Conservation (phyloP, 345 rosid species). For the Alliaria petiolata region DNA sequence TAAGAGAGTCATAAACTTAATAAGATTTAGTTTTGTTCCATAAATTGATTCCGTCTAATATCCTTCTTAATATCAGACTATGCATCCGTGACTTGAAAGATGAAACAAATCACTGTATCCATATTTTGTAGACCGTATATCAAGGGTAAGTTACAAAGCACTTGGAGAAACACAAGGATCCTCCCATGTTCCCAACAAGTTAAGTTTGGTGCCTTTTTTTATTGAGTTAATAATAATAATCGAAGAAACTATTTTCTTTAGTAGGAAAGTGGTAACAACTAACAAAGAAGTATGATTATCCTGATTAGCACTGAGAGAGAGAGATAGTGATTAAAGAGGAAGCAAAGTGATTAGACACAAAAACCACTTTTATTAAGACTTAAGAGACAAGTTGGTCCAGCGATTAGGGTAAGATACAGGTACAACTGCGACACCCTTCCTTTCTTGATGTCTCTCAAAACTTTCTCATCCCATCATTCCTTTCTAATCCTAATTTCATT, state of each 20-base stretch:
- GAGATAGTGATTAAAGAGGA: constrained; percentile 24
- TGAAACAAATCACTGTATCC: background rate
- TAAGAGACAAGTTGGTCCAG: constrained; percentile 26
- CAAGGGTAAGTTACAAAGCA: background rate
- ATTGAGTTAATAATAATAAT: background rate
- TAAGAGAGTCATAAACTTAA: too few relatives aligned
- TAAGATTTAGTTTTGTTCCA: too few relatives aligned
- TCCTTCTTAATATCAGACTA: background rate
- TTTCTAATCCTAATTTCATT: background rate
- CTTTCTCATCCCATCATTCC: background rate
- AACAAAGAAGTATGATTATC: background rate
- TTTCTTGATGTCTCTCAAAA: constrained; percentile 25
- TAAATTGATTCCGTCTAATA: too few relatives aligned
- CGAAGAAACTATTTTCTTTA: background rate
- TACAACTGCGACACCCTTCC: constrained; percentile 24
- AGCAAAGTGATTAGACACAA: constrained; percentile 32
- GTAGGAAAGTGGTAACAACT: background rate
- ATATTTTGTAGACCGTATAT: background rate
- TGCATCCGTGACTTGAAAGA: background rate
- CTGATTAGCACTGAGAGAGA: constrained; percentile 12
- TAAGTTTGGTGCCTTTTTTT: background rate
- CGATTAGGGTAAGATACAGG: constrained; percentile 7
- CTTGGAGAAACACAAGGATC: background rate
- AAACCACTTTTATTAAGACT: constrained; percentile 19
- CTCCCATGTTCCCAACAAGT: constrained; percentile 1